These are phyloP conservation scores for Extremus antarcticus DNA, from an alignment of 495 filamentous ascomycete genomes.

Conservation along the genomic window DNA sequence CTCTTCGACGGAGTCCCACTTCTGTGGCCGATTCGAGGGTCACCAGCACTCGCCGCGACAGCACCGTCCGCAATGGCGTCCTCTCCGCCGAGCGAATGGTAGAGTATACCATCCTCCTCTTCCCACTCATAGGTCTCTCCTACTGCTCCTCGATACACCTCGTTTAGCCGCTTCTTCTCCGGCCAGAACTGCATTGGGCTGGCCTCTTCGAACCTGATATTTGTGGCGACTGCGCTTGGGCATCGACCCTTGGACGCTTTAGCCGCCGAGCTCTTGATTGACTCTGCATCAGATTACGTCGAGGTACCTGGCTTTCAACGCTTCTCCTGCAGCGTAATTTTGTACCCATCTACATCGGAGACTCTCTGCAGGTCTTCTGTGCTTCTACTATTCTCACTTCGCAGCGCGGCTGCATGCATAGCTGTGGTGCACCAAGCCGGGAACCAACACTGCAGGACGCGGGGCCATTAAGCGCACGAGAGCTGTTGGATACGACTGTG, in stretches of 20 bases:
- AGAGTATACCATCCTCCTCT: conserved; percentile 5
- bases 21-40: neutral
- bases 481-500: neutral
- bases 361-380: conserved; percentile 12
- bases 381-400: neutral
- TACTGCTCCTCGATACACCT: conserved; percentile 6
- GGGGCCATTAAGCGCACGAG: conserved; percentile 12
- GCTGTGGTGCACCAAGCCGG: neutral
- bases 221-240: conserved; percentile 9
- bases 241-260: neutral
- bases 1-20: neutral
- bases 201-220: conserved; percentile 4
- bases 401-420: conserved; percentile 17
- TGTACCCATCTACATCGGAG: neutral
- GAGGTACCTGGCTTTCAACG: neutral
- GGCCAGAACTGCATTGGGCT: conserved; percentile 5
- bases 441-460: conserved; percentile 6
- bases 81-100: conserved; percentile 11
- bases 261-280: conserved; percentile 12
- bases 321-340: conserved; percentile 2
- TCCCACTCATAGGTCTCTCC: conserved; percentile 8
- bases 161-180: conserved; percentile 7
- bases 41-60: neutral
- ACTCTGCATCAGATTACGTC: conserved; percentile 13
- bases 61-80: conserved; percentile 12